These are phyloP conservation scores for Rhodotorula sp. DNA, from an alignment of 1,284 basidiomycete genomes.

Conservation along the genomic window DNA sequence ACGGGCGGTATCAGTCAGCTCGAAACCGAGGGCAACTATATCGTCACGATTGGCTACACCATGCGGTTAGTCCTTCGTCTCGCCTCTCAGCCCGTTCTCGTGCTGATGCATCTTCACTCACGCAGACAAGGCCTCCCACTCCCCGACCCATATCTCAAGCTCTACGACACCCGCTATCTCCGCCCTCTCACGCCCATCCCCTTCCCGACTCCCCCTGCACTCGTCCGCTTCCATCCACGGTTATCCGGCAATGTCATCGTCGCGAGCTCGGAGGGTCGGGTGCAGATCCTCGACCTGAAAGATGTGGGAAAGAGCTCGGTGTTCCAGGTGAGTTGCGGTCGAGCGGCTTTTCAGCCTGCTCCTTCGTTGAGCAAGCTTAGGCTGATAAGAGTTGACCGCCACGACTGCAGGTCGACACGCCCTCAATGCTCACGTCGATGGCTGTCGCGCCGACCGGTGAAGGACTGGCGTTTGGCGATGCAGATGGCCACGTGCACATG, in stretches of 20 bases:
- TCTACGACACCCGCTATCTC: slow-evolving; percentile 84
- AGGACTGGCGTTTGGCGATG: slow-evolving; percentile 89
- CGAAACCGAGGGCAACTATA: slow-evolving; percentile 70
- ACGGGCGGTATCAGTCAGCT: slow-evolving; percentile 78
- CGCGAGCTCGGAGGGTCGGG: slow-evolving; percentile 77
- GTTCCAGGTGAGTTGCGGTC: slow-evolving; percentile 60
- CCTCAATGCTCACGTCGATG: slow-evolving; percentile 75
- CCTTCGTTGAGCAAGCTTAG: not conserved
- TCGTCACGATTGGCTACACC: slow-evolving; percentile 82
- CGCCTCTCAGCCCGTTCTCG: not conserved
- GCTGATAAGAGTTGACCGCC: not conserved
- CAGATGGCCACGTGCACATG: slow-evolving; percentile 79
- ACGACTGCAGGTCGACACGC: slow-evolving; percentile 52
- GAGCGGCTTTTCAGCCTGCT: slow-evolving; percentile 40
- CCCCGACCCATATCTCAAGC: slow-evolving; percentile 87
- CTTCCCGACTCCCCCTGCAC: slow-evolving; percentile 83
- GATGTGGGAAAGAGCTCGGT: slow-evolving; percentile 68
- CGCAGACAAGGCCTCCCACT: slow-evolving; percentile 78
- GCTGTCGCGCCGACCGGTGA: slow-evolving; percentile 82
- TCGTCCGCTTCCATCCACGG: slow-evolving; percentile 79
- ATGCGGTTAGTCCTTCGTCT: slow-evolving; percentile 62
- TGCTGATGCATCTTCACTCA: not conserved
- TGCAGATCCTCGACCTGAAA: slow-evolving; percentile 84
- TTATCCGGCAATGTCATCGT: slow-evolving; percentile 74
- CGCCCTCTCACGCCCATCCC: slow-evolving; percentile 76